Evolutionary conservation across 2,329 filamentous ascomycete species (phyloP).

Genomic region (Colletotrichum ledebouriae): DNA sequence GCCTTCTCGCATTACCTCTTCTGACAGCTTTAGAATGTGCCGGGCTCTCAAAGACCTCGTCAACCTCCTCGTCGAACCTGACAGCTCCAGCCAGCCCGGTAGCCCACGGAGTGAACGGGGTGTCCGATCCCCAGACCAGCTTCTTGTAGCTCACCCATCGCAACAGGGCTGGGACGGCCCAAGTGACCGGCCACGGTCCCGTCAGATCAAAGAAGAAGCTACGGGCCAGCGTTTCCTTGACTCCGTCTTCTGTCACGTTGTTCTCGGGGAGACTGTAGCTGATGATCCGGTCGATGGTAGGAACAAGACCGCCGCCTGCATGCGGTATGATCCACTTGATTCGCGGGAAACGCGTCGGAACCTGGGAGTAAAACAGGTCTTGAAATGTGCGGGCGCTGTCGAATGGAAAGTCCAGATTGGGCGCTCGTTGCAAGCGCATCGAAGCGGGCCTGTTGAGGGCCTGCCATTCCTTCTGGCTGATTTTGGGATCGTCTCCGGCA

Average conservation of each 20-base stretch:
- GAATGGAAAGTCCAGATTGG: slow-evolving; percentile 46
- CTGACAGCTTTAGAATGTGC: not conserved
- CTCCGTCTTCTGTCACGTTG: slow-evolving; percentile 50
- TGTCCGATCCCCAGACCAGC: slow-evolving; percentile 45
- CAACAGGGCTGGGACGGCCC: slow-evolving; percentile 43
- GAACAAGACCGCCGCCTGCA: slow-evolving; percentile 46
- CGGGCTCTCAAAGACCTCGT: not conserved
- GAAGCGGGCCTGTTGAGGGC: slow-evolving; percentile 19
- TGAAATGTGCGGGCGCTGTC: slow-evolving; percentile 43
- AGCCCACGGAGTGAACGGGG: slow-evolving; percentile 45
- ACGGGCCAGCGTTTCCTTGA: slow-evolving; percentile 37
- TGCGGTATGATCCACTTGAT: slow-evolving; percentile 48
- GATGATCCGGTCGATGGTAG: slow-evolving; percentile 44
- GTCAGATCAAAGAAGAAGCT: slow-evolving; percentile 48
- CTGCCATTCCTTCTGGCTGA: slow-evolving; percentile 21
- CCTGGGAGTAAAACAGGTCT: slow-evolving; percentile 40
- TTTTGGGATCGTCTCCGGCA: slow-evolving; percentile 26
- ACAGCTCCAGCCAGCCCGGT: not conserved
- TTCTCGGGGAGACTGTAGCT: slow-evolving; percentile 9
- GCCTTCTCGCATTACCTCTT: not conserved
- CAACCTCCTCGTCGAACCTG: slow-evolving; percentile 13
- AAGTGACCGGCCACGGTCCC: slow-evolving; percentile 45
- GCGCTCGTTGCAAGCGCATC: not conserved
- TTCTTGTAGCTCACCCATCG: slow-evolving; percentile 45
- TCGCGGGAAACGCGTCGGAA: slow-evolving; percentile 45